Evolutionary conservation across 2,329 filamentous ascomycete genomes (phyloP), one percentile per base, ranked within the genome.

Genomic region (Hyphodiscus sp.): DNA sequence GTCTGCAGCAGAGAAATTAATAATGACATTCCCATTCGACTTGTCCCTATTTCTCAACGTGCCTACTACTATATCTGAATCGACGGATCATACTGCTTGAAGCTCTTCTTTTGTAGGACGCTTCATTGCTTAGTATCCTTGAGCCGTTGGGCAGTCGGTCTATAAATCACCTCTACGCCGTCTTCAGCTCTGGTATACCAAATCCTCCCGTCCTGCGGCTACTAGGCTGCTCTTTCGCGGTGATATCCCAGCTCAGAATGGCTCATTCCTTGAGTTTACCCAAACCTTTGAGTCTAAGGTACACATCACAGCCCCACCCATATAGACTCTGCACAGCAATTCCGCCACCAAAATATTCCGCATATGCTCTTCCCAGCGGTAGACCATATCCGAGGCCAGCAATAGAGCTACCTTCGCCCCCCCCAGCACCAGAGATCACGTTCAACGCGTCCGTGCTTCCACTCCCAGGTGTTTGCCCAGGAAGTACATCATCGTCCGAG

Each of bases 301-400:
- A 87, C 1, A 87, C 84, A 65, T 87, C 83, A 6, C 62, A 63
- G 2, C 84, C 94, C 94, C 94, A 99, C 3, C 94, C 92, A 75
- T 90, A 94, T 46, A 97, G 72, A 68, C 90, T 96, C 76, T 99
- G 92, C n/a, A 99, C 85, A 4, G 85, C 85, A 54, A 99, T 94
- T 2, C 91, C 91, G 0, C 94, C 94, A 1, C 94, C 94, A 75
- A 99, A 99, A 65, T 97, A 99, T 74, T 99, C 92, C 0, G 94
- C 94, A 67, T 99, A 99, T 0, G 94, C 92, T 57, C 94, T 80
- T 50, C 91, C 91, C 20, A 99, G 72, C 1, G 94, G 94, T 58
- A 99, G 69, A 0, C 94, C 94, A 68, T 99, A 99, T 1, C 94
- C 94, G 47, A 99, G 71, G 0, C 94, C 94, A 0, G 94, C 94